phyloP scores from a whole-genome alignment of 2,329 filamentous ascomycete genomes.

The Orbilia ellipsospora region DNA sequence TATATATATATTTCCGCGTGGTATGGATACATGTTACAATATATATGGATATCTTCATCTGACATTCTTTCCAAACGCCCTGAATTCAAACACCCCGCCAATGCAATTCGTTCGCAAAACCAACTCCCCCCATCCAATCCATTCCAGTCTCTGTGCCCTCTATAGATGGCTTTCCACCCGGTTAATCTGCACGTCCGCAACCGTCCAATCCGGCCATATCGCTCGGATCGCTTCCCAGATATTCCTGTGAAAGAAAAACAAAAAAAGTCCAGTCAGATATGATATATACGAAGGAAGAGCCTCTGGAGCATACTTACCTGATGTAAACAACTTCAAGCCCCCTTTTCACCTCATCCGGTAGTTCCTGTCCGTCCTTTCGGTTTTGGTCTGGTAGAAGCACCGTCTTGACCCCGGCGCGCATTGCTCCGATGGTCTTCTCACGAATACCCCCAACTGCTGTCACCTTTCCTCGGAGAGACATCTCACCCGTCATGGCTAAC shows the following conservation, averaged over 20 bases:
- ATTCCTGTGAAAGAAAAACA: slow-evolving; percentile 70
- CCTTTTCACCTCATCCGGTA: slow-evolving; percentile 87
- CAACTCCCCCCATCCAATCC: neutral
- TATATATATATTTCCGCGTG: no score
- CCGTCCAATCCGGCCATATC: slow-evolving; percentile 93
- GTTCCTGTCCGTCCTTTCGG: slow-evolving; percentile 88
- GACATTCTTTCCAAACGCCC: slow-evolving; percentile 3
- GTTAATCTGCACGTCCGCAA: slow-evolving; percentile 73
- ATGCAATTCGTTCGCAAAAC: neutral
- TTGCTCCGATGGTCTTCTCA: slow-evolving; percentile 95
- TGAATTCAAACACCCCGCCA: neutral
- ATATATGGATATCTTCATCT: no score
- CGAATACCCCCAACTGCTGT: slow-evolving; percentile 95
- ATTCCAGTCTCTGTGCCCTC: neutral
- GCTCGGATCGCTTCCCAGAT: slow-evolving; percentile 93
- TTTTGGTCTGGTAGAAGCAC: slow-evolving; percentile 90
- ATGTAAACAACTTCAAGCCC: slow-evolving; percentile 91
- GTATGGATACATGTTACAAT: no score
- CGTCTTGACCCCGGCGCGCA: slow-evolving; percentile 92
- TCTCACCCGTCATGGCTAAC: slow-evolving; percentile 90
- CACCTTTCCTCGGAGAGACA: slow-evolving; percentile 81
- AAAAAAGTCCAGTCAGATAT: slow-evolving; percentile 39
- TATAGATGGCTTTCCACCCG: slow-evolving; percentile 73
- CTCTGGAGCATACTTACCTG: slow-evolving; percentile 69
- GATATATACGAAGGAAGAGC: slow-evolving; percentile 5